These are phyloP conservation scores for Aspergillus heteromorphus DNA, from an alignment of 495 filamentous ascomycete genomes.

Conservation along the genomic window DNA sequence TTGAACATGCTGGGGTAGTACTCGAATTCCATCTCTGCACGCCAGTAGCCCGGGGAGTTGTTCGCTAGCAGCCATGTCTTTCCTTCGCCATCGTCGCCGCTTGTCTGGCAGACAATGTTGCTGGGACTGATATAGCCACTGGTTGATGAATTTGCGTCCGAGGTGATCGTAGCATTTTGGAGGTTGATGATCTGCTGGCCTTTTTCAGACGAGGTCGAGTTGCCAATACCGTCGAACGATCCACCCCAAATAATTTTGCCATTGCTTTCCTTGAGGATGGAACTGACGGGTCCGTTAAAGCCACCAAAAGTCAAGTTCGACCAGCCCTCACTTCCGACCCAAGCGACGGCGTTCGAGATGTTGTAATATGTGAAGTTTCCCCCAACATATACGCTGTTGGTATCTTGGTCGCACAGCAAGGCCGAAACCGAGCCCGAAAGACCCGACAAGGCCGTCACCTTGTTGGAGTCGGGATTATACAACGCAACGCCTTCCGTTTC, in stretches of 20 bases:
- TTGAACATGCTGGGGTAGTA: conserved; percentile 82
- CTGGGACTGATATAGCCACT: conserved; percentile 70
- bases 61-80: conserved; percentile 85
- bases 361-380: conserved; percentile 75
- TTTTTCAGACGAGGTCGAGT: conserved; percentile 59
- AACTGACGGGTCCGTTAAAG: conserved; percentile 88
- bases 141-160: conserved; percentile 52
- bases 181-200: conserved; percentile 79
- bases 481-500: conserved; percentile 75
- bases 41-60: conserved; percentile 75
- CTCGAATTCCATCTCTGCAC: conserved; percentile 72
- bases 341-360: conserved; percentile 84
- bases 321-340: conserved; percentile 66
- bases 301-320: conserved; percentile 83
- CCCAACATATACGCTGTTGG: conserved; percentile 83
- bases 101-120: conserved; percentile 80
- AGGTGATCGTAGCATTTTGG: conserved; percentile 64
- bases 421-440: conserved; percentile 75
- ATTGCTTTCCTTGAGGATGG: conserved; percentile 71
- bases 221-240: conserved; percentile 85
- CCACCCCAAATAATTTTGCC: conserved; percentile 90
- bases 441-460: conserved; percentile 67
- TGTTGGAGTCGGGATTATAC: conserved; percentile 63
- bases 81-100: conserved; percentile 54
- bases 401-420: conserved; percentile 76